These are phyloP conservation scores for Dendrocalamus latiflorus DNA, from an alignment of 202 grass and related monocot genomes.

Conservation along the genomic window DNA sequence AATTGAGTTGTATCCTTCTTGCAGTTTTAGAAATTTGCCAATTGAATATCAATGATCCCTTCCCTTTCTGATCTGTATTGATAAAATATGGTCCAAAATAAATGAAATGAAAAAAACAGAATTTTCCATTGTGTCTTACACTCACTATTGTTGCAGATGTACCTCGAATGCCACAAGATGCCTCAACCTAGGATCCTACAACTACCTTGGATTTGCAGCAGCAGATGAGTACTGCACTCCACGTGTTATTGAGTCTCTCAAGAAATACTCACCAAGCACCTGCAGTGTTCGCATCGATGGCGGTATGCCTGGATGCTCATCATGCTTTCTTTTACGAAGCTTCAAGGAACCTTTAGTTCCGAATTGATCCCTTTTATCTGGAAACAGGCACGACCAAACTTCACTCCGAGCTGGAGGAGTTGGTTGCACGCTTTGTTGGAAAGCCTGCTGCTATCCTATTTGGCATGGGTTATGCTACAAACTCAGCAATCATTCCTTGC, in stretches of 20 bases:
- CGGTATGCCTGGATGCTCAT: conserved; percentile 29
- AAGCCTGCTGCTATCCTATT: conserved; percentile 71
- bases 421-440: conserved; percentile 69
- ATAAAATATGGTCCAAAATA: not conserved
- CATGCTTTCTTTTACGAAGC: not conserved
- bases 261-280: conserved; percentile 62
- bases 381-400: conserved; percentile 65
- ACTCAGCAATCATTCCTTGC: conserved; percentile 66
- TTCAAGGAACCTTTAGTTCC: not conserved
- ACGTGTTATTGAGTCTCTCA: conserved; percentile 59
- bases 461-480: conserved; percentile 86
- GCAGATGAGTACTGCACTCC: conserved; percentile 85
- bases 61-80: not conserved
- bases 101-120: not conserved
- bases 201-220: conserved; percentile 88
- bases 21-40: not conserved
- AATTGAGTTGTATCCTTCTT: not conserved
- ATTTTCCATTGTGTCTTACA: not conserved
- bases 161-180: conserved; percentile 58
- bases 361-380: not conserved
- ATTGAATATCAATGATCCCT: not conserved
- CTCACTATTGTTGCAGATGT: conserved; percentile 29
- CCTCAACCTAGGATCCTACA: conserved; percentile 79
- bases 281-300: conserved; percentile 65
- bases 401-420: conserved; percentile 61